Conservation (phyloP, 768 basidiomycete species). For the Calocybe gangraenosa region DNA sequence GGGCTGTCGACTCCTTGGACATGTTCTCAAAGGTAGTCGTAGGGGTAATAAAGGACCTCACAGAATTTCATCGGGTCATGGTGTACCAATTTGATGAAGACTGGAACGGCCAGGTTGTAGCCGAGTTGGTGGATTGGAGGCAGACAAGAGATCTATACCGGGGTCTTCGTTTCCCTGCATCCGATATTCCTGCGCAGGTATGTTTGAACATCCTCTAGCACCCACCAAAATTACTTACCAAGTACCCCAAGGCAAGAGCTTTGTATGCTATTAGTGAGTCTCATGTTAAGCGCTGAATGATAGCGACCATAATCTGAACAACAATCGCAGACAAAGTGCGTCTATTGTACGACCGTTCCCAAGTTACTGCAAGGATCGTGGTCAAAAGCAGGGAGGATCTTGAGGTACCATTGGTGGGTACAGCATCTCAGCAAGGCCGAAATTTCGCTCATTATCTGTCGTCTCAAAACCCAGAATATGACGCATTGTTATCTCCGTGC, state of each 20-base stretch:
- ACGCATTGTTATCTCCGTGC: constrained; percentile 82
- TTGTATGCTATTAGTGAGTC: constrained; percentile 63
- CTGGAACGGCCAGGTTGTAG: constrained; percentile 78
- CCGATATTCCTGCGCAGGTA: constrained; percentile 67
- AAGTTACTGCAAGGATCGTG: constrained; percentile 70
- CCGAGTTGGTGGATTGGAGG: constrained; percentile 77
- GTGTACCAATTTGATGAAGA: constrained; percentile 78
- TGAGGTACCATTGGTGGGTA: constrained; percentile 55
- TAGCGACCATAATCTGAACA: background rate
- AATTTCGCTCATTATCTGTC: background rate
- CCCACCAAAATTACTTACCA: background rate
- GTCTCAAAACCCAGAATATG: constrained; percentile 57
- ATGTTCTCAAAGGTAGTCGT: constrained; percentile 70
- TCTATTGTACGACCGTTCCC: constrained; percentile 68
- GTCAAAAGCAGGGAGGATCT: constrained; percentile 61
- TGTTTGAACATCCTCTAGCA: background rate
- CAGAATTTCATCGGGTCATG: constrained; percentile 78
- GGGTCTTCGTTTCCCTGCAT: constrained; percentile 68
- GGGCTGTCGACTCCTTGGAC: constrained; percentile 58
- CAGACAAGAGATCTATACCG: constrained; percentile 69
- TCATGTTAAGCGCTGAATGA: too few relatives aligned
- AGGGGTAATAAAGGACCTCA: constrained; percentile 69
- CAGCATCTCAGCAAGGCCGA: background rate
- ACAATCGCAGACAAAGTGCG: constrained; percentile 62
- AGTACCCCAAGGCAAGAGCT: constrained; percentile 48